Base-by-base conservation (phyloP, 768 basidiomycete species). In the Naganishia vaughanmartiniae region DNA sequence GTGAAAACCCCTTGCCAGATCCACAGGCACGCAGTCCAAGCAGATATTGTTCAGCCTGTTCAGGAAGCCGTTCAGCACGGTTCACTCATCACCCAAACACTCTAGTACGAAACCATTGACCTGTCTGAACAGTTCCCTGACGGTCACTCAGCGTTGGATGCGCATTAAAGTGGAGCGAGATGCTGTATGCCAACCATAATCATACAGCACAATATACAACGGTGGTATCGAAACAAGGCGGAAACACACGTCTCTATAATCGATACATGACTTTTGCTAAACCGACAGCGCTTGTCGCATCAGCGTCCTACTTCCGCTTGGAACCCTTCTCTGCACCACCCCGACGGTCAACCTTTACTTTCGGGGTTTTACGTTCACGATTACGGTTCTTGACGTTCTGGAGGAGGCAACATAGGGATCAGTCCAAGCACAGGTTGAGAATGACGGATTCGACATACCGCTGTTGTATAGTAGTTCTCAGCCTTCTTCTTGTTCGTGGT, bases 401-500 rank as follows among this genome's bases (percentile, higher is more conserved):
- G 9, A 45, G 14, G 60, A 63, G n/a, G 34, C 14, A 42, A 63
- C 7, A 26, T 15, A 58, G 36, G 3, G 6, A 53, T n/a, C 36
- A 66, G 60, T 31, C 10, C 3, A n/a, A 54, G 24, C 7, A 56
- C 33, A 31, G 54, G 45, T 7, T 51, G 24, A 12, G 24, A 48
- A 48, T 30, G 63, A 15, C 19, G 19, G 6, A 31, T 6, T 26
- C n/a, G n/a, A 63, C 60, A 46, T 63, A 63, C 60, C 5, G 89
- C 86, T 48, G 79, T 85, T 3, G 88, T 87, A 83, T 91, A 96
- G 83, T 93, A 97, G 83, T 98, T 97, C 68, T 85, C 84, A 12
- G 91, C 87, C 82, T 91, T 93, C 84, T 88, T 89, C 92, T 99
- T 99, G 85, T 88, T 92, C 0, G 96, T 98, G 76, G 87, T 95